Conservation (phyloP, 2,329 filamentous ascomycete species). For the Verticillium isaacii region DNA sequence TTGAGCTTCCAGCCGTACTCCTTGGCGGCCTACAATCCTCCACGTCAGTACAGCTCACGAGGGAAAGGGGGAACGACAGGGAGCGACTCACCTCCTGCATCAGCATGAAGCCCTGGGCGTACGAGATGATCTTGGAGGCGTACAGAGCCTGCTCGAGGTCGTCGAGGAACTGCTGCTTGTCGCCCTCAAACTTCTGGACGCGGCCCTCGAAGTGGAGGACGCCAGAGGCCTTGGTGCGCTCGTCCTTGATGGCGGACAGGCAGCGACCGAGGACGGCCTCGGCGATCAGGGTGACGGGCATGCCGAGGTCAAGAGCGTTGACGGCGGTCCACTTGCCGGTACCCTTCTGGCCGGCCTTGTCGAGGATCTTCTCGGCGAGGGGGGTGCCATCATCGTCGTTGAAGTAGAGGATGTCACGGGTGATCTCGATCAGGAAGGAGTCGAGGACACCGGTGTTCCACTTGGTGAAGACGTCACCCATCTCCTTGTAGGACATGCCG, state of each 20-base stretch:
- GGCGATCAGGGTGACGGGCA: slow-evolving; percentile 96
- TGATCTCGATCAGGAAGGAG: slow-evolving; percentile 99
- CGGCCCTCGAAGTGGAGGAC: slow-evolving; percentile 74
- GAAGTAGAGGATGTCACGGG: slow-evolving; percentile 96
- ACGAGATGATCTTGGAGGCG: slow-evolving; percentile 99
- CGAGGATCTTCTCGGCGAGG: slow-evolving; percentile 97
- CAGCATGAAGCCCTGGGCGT: slow-evolving; percentile 99
- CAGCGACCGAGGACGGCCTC: slow-evolving; percentile 95
- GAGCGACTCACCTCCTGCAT: slow-evolving; percentile 74
- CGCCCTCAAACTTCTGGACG: slow-evolving; percentile 73
- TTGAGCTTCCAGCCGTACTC: slow-evolving; percentile 98
- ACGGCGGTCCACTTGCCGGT: slow-evolving; percentile 99
- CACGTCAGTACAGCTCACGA: background rate
- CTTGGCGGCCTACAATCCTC: slow-evolving; percentile 67
- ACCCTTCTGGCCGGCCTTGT: slow-evolving; percentile 98
- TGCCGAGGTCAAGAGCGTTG: slow-evolving; percentile 96
- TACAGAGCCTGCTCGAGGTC: slow-evolving; percentile 99
- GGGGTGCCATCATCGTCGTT: slow-evolving; percentile 90
- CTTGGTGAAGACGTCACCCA: slow-evolving; percentile 86
- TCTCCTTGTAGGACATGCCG: slow-evolving; percentile 85
- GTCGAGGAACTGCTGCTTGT: slow-evolving; percentile 90
- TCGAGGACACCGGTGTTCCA: slow-evolving; percentile 99
- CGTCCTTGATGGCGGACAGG: slow-evolving; percentile 87
- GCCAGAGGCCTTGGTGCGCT: slow-evolving; percentile 77
- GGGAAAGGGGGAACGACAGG: background rate